Percentiles rank a stretch among this genome's conserved stretches.
phyloP scores from a whole-genome alignment of 2,329 filamentous ascomycete species.

The Neurospora sp. region DNA sequence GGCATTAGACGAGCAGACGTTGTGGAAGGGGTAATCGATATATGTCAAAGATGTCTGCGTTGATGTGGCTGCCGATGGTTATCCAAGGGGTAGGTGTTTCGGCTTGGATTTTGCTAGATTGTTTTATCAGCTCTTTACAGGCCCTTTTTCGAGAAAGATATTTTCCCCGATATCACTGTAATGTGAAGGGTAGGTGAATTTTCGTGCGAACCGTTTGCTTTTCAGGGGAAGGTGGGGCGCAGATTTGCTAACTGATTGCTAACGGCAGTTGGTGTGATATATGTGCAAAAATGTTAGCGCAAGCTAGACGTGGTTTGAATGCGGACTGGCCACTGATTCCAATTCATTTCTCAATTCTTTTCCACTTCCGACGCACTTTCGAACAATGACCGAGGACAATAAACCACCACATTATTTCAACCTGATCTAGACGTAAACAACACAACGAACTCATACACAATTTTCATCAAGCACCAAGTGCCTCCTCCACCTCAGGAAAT shows the following conservation, averaged over 20 bases:
- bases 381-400: neutral
- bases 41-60: neutral
- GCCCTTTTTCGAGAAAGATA: no score
- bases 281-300: neutral
- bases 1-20: neutral
- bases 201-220: no score
- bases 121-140: no score
- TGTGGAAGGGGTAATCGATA: neutral
- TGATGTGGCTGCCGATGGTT: neutral
- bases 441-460: neutral
- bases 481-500: slow-evolving; percentile 16
- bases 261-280: no score
- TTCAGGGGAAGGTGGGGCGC: no score
- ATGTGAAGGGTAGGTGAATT: no score
- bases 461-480: slow-evolving; percentile 12
- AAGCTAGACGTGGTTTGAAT: neutral
- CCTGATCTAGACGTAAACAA: neutral
- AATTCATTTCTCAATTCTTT: neutral
- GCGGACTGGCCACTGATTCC: neutral
- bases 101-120: neutral
- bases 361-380: neutral
- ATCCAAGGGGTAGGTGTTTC: neutral
- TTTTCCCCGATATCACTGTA: no score
- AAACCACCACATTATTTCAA: neutral
- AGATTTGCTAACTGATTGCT: no score